These are phyloP conservation scores for Arthrinium puccinioides DNA, from an alignment of 2,329 filamentous ascomycete species.

Conservation along the genomic window DNA sequence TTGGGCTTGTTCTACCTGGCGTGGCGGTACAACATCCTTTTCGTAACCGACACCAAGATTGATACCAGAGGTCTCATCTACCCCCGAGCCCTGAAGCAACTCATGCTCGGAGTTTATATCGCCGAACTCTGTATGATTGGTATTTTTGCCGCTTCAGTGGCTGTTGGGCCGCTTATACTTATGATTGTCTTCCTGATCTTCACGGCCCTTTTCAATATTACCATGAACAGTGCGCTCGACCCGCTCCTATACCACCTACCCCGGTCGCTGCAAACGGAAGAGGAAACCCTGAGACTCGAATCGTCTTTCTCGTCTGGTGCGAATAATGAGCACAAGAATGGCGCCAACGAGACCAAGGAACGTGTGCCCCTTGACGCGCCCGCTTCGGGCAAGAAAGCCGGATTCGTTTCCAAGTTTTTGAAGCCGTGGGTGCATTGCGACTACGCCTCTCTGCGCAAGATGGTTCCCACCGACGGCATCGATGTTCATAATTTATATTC, in stretches of 20 bases:
- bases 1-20: conserved; percentile 78
- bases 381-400: conserved; percentile 38
- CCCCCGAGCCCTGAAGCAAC: conserved; percentile 78
- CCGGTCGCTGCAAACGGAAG: conserved; percentile 50
- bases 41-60: conserved; percentile 72
- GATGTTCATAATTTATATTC: conserved; percentile 50
- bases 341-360: conserved; percentile 20
- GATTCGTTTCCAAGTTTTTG: conserved; percentile 60
- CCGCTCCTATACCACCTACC: conserved; percentile 76
- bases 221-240: conserved; percentile 63
- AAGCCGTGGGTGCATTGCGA: conserved; percentile 71
- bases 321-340: conserved; percentile 17
- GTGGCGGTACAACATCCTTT: conserved; percentile 86
- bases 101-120: conserved; percentile 78
- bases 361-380: conserved; percentile 14
- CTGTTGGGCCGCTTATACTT: conserved; percentile 62
- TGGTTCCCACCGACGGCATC: conserved; percentile 53
- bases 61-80: conserved; percentile 88
- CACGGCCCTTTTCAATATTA: conserved; percentile 68
- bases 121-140: conserved; percentile 78
- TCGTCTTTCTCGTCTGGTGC: conserved; percentile 10
- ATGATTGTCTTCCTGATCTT: conserved; percentile 73
- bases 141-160: conserved; percentile 65
- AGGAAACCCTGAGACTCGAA: conserved; percentile 25
- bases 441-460: conserved; percentile 61